These are phyloP conservation scores for Rhodofomes roseus DNA, from an alignment of 1,284 basidiomycete genomes.

Conservation along the genomic window DNA sequence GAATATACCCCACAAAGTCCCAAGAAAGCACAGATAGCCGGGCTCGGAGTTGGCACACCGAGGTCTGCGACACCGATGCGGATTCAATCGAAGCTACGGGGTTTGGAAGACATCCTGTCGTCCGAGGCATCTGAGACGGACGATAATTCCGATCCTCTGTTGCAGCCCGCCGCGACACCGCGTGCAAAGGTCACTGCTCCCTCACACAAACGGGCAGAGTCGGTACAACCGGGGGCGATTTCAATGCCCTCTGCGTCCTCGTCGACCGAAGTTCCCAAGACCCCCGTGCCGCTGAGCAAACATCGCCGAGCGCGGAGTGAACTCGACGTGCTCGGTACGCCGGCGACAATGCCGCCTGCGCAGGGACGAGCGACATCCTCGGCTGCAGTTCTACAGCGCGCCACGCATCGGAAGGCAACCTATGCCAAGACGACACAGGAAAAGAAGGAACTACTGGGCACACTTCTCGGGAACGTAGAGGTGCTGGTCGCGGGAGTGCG, in stretches of 20 bases:
- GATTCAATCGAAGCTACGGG: conserved; percentile 6
- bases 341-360: conserved; percentile 3
- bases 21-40: conserved; percentile 42
- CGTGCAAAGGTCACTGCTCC: conserved; percentile 6
- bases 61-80: neutral
- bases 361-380: conserved; percentile 1
- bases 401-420: conserved; percentile 10
- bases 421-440: conserved; percentile 67
- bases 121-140: conserved; percentile 14
- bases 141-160: neutral
- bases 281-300: conserved; percentile 3
- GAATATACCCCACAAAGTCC: conserved; percentile 70
- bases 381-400: conserved; percentile 6
- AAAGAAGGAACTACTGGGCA: conserved; percentile 78
- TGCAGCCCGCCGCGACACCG: conserved; percentile 2
- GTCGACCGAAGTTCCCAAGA: conserved; percentile 3
- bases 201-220: conserved; percentile 16
- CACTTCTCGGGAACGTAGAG: conserved; percentile 85
- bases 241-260: conserved; percentile 12
- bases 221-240: conserved; percentile 2
- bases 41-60: conserved; percentile 30
- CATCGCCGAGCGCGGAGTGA: conserved; percentile 29
- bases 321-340: conserved; percentile 15
- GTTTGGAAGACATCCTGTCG: conserved; percentile 6
- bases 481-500: conserved; percentile 81